Base-by-base conservation (phyloP, 371 early-diverging fungal genomes). In the Mucor sp. region DNA sequence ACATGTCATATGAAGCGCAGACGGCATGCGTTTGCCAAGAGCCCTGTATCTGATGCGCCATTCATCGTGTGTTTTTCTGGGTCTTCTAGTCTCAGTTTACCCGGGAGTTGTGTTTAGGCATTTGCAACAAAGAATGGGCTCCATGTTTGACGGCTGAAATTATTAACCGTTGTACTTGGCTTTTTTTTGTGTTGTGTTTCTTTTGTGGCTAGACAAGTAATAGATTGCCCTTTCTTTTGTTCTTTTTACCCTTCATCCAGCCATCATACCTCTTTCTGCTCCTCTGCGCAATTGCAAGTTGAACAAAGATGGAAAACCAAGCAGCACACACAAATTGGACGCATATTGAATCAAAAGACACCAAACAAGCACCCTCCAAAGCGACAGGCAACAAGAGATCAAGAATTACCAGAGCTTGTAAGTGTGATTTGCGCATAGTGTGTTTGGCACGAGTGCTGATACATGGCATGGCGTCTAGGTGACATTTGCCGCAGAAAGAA, bases 401-500 rank as follows among this genome's bases (percentile, higher is more conserved):
- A 30, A 62, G 78, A 57, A 73, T 75, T 41, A 71, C 75, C 9
- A 63, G 75, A 66, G 78, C 78, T 32, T 78, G 78, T 78, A 73
- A 66, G 64, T 62, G 19, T 25, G 53, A 53, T 53, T 33, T 44
- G n/a, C 50, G n/a, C 30, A 30, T 30, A 5, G 5, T 0, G 11
- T 55, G 11, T 17, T 43, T 57, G 50, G 17, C 17, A 11, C 39
- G 6, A 56, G 27, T 9, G 12, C 43, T 53, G 23, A n/a, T 44
- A 28, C 3, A 43, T 47, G 5, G 50, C 1, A 19, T 58, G 7
- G 17, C 21, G 9, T 37, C 32, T 67, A 82, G 82, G 82, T 37
- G 82, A 82, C 70, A 73, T 74, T 17, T 82, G 82, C 57, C 70
- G 82, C 21, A 66, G 74, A n/a, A 82, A 82, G 47, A 82, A 82